Conservation (phyloP, 164 flowering plant genomes). For the Euptelea pleiosperma region DNA sequence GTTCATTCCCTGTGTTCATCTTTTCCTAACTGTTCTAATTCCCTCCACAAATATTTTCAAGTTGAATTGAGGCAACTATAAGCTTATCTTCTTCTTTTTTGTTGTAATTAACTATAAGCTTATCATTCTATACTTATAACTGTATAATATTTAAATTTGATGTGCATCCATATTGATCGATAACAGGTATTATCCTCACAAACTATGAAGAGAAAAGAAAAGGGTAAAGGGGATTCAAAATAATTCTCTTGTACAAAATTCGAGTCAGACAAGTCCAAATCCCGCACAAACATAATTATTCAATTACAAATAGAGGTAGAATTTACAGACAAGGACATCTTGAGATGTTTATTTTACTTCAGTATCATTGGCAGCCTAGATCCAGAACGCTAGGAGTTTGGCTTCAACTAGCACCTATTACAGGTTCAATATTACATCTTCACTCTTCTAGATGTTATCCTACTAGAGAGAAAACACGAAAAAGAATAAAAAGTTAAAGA, state of each 20-base stretch:
- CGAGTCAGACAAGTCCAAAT: not conserved
- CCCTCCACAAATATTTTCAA: not conserved
- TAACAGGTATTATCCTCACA: not conserved
- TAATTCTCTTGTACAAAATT: too few relatives aligned
- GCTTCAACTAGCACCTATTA: too few relatives aligned
- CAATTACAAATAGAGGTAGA: too few relatives aligned
- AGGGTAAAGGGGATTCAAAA: too few relatives aligned
- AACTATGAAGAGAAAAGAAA: too few relatives aligned
- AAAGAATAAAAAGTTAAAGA: not conserved
- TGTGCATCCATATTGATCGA: not conserved
- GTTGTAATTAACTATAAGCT: too few relatives aligned
- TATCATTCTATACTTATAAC: not conserved
- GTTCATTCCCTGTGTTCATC: not conserved
- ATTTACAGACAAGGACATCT: too few relatives aligned
- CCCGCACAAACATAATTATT: not conserved
- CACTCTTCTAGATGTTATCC: slow-evolving; percentile 1
- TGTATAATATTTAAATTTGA: not conserved
- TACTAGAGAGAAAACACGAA: not conserved
- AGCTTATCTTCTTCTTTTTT: too few relatives aligned
- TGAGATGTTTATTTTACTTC: too few relatives aligned
- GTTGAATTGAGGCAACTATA: too few relatives aligned
- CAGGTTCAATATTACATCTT: not conserved
- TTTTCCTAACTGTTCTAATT: not conserved
- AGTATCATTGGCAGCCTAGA: too few relatives aligned
- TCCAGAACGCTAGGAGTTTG: not conserved